Percentiles rank a stretch among this genome's conserved stretches.
Conservation (phyloP, 2,329 filamentous ascomycete species). For the Exophiala phaeomuriformis region DNA sequence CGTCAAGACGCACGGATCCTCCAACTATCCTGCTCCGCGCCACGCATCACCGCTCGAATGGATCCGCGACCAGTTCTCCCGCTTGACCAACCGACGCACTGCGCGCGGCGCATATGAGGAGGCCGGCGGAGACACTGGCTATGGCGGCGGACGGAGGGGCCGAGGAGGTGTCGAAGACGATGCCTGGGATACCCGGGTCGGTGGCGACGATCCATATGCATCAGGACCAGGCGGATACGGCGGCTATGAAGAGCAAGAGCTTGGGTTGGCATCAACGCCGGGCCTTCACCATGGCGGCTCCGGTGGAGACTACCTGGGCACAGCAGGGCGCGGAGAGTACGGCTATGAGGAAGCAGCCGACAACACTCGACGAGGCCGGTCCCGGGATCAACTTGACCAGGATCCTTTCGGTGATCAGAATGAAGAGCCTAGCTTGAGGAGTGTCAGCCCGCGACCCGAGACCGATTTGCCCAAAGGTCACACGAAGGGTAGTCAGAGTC, state of each 20-base stretch:
- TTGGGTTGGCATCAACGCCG: constrained; percentile 46
- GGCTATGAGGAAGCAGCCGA: no score
- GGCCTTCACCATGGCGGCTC: constrained; percentile 17
- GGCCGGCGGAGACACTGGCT: constrained; percentile 37
- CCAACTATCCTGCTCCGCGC: constrained; percentile 48
- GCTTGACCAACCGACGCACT: constrained; percentile 58
- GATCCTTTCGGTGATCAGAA: constrained; percentile 69
- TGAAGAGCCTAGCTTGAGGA: constrained; percentile 56
- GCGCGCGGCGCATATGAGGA: constrained; percentile 66
- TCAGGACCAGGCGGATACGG: constrained; percentile 49
- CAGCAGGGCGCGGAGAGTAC: constrained; percentile 36
- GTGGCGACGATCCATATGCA: constrained; percentile 49
- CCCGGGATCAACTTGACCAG: constrained; percentile 8
- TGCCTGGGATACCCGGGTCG: constrained; percentile 76
- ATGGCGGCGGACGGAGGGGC: constrained; percentile 33
- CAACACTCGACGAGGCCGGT: constrained; percentile 40
- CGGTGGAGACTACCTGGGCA: constrained; percentile 36
- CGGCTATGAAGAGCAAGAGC: constrained; percentile 66
- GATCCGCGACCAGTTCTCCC: constrained; percentile 59
- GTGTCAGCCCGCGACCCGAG: constrained; percentile 70
- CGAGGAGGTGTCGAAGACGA: constrained; percentile 67
- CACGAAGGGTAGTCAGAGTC: constrained; percentile 36
- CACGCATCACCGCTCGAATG: constrained; percentile 62
- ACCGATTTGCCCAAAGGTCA: constrained; percentile 35
- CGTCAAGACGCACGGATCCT: constrained; percentile 38